phyloP scores from a whole-genome alignment of 768 basidiomycete genomes.

The Trametes gibbosa region DNA sequence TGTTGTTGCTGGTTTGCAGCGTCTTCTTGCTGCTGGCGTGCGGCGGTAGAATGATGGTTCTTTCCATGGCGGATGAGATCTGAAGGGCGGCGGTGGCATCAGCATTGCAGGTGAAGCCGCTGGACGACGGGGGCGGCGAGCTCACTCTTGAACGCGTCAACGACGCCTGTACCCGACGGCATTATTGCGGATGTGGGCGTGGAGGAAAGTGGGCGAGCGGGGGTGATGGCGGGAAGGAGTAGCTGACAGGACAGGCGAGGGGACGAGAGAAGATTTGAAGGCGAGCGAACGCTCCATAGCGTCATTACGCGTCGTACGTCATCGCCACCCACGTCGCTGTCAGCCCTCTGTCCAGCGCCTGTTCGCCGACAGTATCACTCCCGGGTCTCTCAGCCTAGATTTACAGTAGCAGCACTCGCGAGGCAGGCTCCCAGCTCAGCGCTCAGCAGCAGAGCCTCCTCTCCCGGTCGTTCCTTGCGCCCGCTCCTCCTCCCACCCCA shows the following conservation, averaged over 20 bases:
- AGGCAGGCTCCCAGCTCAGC: too few species aligned
- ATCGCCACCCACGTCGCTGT: slow-evolving; percentile 7
- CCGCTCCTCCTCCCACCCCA: too few species aligned
- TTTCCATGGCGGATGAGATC: slow-evolving; percentile 57
- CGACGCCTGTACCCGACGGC: slow-evolving; percentile 61
- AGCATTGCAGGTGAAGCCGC: background rate
- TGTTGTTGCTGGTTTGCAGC: slow-evolving; percentile 18
- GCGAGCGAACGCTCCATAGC: slow-evolving; percentile 15
- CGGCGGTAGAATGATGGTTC: slow-evolving; percentile 30
- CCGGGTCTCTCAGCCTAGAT: too few species aligned
- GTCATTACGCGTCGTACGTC: slow-evolving; percentile 18
- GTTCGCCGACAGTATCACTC: background rate
- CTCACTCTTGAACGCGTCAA: slow-evolving; percentile 88
- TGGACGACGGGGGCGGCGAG: slow-evolving; percentile 1
- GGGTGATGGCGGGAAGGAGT: background rate
- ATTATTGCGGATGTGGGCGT: slow-evolving; percentile 34
- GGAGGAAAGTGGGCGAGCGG: background rate
- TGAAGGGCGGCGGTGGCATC: slow-evolving; percentile 21
- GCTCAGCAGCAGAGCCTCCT: background rate
- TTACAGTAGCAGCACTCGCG: too few species aligned
- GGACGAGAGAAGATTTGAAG: slow-evolving; percentile 11
- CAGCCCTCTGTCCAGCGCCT: background rate
- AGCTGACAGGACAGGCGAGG: background rate
- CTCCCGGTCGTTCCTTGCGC: slow-evolving; percentile 3
- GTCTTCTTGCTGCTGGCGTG: slow-evolving; percentile 20